Base-by-base conservation (phyloP, 306 rosid genomes). In the Acacia crassicarpa region DNA sequence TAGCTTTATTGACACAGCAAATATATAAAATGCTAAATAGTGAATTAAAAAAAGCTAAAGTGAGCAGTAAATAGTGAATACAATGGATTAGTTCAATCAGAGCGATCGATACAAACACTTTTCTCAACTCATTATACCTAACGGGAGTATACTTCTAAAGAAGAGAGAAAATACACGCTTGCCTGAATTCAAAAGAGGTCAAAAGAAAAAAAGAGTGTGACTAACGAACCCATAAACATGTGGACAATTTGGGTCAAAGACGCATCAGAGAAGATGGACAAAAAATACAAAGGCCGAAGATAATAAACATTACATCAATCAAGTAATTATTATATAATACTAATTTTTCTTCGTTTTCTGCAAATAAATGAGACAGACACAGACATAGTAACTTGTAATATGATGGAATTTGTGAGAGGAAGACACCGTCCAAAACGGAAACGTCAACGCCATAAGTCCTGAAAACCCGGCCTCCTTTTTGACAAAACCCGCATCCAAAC, bases 181-280 rank as follows among this genome's bases (percentile, higher is more conserved):
- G 89, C 84, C 30, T 75, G 46, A 61, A 23, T 70, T 85, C 81
- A 44, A 79, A 80, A 82, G 74, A 75, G 93, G 96, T 93, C 97
- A 90, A 91, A 92, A 87, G 77, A 82, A 82, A 86, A 86, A 73
- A 69, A 70, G 67, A 53, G 20, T 19, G 77, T 74, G 58, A 53
- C 49, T 56, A 68, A 69, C 71, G 41, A 83, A 71, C 80, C 77
- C 49, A 40, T 76, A 78, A 8, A 82, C 35, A 23, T 84, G 88
- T 76, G 56, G 40, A 65, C 81, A 84, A 67, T 87, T 93, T 87
- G 84, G 81, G 96, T 93, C 96, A 93, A 93, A 93, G 90, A 93
- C 97, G 97, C 85, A 86, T 93, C 89, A 78, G 73, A 16, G 58
- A 51, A 89, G 17, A 27, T 27, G 9, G 40, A 11, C 9, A 30